Conservation (phyloP, 225 moss, liverwort and hornwort genomes). For the Neckera pumila region DNA sequence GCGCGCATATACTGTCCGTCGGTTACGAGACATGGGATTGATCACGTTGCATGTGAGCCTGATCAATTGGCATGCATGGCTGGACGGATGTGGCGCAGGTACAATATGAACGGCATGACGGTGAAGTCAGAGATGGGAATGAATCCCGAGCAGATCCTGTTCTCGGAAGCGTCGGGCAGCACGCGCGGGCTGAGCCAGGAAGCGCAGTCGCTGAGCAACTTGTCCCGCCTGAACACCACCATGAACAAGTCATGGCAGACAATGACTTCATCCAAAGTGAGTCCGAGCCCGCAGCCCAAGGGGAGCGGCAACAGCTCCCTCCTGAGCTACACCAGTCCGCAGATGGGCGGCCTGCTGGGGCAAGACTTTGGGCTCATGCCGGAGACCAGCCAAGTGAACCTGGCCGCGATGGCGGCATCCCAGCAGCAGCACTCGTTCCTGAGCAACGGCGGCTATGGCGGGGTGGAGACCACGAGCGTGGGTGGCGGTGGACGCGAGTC, state of each 20-base stretch:
- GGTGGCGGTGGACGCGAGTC: conserved; percentile 63
- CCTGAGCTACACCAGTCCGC: conserved; percentile 63
- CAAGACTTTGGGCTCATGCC: conserved; percentile 92
- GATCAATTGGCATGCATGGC: not conserved
- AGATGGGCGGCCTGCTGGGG: conserved; percentile 85
- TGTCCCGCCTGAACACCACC: conserved; percentile 58
- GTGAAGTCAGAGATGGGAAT: conserved; percentile 86
- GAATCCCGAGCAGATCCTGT: conserved; percentile 89
- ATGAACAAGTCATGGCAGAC: conserved; percentile 93
- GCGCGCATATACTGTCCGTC: not conserved
- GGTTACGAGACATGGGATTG: not conserved
- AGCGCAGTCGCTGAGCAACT: conserved; percentile 74
- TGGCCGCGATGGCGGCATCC: conserved; percentile 59
- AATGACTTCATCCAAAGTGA: conserved; percentile 63
- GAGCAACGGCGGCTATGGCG: conserved; percentile 71
- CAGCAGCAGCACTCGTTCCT: conserved; percentile 77
- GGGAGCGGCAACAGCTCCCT: conserved; percentile 62
- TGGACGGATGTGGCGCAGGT: conserved; percentile 34
- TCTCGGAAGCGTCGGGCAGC: conserved; percentile 90
- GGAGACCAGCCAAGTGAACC: conserved; percentile 65
- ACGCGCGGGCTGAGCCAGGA: conserved; percentile 87
- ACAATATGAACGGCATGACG: conserved; percentile 66
- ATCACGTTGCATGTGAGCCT: not conserved
- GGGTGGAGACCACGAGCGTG: conserved; percentile 74
- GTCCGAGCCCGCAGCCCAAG: conserved; percentile 75